Base-by-base conservation (phyloP, 345 rosid genomes). In the Dipteronia sinensis region DNA sequence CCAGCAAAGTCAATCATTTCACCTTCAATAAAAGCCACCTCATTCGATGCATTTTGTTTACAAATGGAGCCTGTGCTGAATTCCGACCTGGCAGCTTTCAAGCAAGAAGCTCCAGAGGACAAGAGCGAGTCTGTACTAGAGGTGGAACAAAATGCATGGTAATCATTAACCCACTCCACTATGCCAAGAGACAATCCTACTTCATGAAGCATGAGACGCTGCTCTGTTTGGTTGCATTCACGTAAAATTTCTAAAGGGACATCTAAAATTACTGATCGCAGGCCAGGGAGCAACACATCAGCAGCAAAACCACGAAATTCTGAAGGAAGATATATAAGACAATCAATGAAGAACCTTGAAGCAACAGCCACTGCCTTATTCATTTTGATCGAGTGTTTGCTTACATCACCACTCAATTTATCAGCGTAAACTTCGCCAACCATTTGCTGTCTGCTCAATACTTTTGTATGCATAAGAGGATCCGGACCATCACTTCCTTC, bases 161-260 rank as follows among this genome's bases (percentile, higher is more conserved):
- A 89, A 83, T 93, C 98, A 31, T 85, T 77, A 74, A 86, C 82
- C 98, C 98, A 95, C 82, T 93, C 92, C 66, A 83, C 84, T 84
- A 91, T 68, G 69, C 98, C 98, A 81, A 90, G 87, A 73, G 85
- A 78, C 67, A 95, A 79, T 71, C 98, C 98, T 40, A 90, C 85
- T 77, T 95, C 95, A 84, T 95, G 98, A 77, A 95, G 91, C 93
- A 95, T 84, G 67, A 88, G 69, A 64, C 93, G 97, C 65, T 89
- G 86, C 67, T 86, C 95, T 61, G 75, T 69, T 71, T 73, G 76
- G 51, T 82, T 85, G 85, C 97, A 95, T 65, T 88, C 90, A 49
- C 72, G 78, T 82, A 93, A 84, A 75, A 95, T 86, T 27, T 81
- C 86, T 63, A 86, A 81, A 76, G 93, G 89, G 70, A 89, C 92